A percentile compares a stretch with the other conserved stretches of the same genome.
phyloP scores from a whole-genome alignment of 495 filamentous ascomycete genomes.

The Endocarpon pusillum region DNA sequence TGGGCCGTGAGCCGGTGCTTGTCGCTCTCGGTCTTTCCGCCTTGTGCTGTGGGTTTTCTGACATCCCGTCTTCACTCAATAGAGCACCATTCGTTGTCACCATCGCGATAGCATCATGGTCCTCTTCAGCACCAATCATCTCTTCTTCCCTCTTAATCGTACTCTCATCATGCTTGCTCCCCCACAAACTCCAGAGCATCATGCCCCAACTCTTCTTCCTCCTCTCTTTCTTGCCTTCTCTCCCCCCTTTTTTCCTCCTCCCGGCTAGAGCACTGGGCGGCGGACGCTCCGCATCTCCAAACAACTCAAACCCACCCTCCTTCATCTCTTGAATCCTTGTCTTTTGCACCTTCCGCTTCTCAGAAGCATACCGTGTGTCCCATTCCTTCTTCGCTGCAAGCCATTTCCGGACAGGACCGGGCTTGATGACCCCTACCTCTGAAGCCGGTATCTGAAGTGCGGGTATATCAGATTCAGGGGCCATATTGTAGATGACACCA shows the following conservation, averaged over 20 bases:
- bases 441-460: constrained; percentile 42
- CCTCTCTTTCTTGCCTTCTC: constrained; percentile 35
- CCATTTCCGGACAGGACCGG: constrained; percentile 69
- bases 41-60: too few relatives aligned
- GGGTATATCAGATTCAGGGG: constrained; percentile 38
- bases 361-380: constrained; percentile 48
- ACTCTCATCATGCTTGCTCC: constrained; percentile 69
- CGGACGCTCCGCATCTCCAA: constrained; percentile 53
- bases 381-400: constrained; percentile 49
- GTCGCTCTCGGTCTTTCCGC: too few relatives aligned
- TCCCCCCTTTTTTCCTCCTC: constrained; percentile 33
- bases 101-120: too few relatives aligned
- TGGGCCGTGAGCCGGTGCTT: too few relatives aligned
- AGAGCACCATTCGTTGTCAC: too few relatives aligned
- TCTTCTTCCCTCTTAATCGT: constrained; percentile 37
- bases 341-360: constrained; percentile 51
- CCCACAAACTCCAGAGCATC: constrained; percentile 70
- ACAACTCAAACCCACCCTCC: constrained; percentile 49
- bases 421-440: constrained; percentile 62
- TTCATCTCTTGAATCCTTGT: constrained; percentile 51
- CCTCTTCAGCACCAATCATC: too few relatives aligned
- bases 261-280: constrained; percentile 73
- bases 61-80: too few relatives aligned
- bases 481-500: constrained; percentile 51
- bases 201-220: constrained; percentile 49